phyloP scores from a whole-genome alignment of 495 filamentous ascomycete genomes.

The Usnea hakonensis region DNA sequence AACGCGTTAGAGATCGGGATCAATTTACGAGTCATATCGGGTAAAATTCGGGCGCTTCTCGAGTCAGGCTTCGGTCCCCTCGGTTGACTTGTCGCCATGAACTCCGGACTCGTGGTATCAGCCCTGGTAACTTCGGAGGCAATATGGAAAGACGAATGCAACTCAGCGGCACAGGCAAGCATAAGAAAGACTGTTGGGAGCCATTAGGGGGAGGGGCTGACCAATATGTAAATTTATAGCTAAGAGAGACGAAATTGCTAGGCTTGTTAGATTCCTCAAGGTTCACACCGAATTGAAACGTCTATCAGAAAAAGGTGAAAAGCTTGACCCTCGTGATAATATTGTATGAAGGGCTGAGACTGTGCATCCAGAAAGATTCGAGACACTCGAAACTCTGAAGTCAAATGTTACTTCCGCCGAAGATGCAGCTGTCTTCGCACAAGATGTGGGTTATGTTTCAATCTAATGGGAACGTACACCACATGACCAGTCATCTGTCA shows the following conservation, averaged over 20 bases:
- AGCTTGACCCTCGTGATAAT: background rate
- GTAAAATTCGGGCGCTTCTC: background rate
- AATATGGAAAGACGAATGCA: background rate
- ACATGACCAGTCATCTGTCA: conserved; percentile 26
- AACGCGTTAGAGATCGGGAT: conserved; percentile 8
- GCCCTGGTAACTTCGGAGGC: background rate
- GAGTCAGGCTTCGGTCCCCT: background rate
- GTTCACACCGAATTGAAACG: conserved; percentile 46
- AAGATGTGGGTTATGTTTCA: background rate
- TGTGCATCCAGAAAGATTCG: background rate
- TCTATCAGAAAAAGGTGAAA: conserved; percentile 51
- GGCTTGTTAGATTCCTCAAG: conserved; percentile 49
- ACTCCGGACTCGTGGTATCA: background rate
- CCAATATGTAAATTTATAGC: conserved; percentile 33
- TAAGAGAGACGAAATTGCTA: conserved; percentile 56
- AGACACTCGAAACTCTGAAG: background rate
- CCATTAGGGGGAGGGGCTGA: background rate
- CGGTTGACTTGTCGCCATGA: background rate
- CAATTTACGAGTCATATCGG: background rate
- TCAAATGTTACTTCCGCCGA: conserved; percentile 1
- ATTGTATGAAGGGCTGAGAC: background rate
- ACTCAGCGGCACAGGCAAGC: background rate
- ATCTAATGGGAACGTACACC: background rate
- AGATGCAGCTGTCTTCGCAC: conserved; percentile 5
- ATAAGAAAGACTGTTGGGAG: background rate